Base-by-base conservation (phyloP, 1,139 yeast genomes). In the Sugiyamaella castrensis region DNA sequence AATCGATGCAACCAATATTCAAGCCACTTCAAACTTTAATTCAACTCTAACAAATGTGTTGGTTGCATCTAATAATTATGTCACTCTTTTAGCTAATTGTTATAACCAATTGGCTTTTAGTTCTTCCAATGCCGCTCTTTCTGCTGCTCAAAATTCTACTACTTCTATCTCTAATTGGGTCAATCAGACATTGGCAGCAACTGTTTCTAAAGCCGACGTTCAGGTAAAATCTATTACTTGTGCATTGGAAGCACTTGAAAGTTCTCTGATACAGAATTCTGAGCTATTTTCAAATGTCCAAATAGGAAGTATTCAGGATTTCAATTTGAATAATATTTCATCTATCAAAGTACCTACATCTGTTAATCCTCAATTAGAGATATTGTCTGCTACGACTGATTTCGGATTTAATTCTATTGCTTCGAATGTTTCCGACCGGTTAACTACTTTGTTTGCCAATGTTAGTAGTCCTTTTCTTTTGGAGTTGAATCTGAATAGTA, bases 181-280 rank as follows among this genome's bases (percentile, higher is more conserved):
- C n/a, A 27, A 47, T n/a, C 9, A 16, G 9, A 19, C 43, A 10
- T 28, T 56, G 8, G 15, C 19, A 0, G 8, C 16, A 4, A 53
- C 57, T 11, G 48, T 41, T 10, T 27, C 35, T 8, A 8, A 31
- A 8, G 52, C 55, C 1, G 39, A 49, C 8, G 33, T 40, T 15
- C 44, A 52, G 6, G 37, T 57, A n/a, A 33, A 37, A 8, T 35
- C 44, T 6, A 43, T 59, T 7, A 43, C 53, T 2, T 24, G 41
- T 9, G 57, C 60, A 0, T 40, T 59, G 24, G 40, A 46, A 15
- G 29, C 47, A 15, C 51, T 59, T 2, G 52, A 52, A 15, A 40
- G 48, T n/a, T 46, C 55, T n/a, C 37, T 57, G 24, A 29, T 28
- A n/a, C 29, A 30, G 11, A 34, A 53, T 35, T 39, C 52, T 8